Evolutionary conservation across 371 early-diverging fungal species (phyloP), one percentile per base, ranked within the genome.

Genomic region (Fennellomyces sp.): DNA sequence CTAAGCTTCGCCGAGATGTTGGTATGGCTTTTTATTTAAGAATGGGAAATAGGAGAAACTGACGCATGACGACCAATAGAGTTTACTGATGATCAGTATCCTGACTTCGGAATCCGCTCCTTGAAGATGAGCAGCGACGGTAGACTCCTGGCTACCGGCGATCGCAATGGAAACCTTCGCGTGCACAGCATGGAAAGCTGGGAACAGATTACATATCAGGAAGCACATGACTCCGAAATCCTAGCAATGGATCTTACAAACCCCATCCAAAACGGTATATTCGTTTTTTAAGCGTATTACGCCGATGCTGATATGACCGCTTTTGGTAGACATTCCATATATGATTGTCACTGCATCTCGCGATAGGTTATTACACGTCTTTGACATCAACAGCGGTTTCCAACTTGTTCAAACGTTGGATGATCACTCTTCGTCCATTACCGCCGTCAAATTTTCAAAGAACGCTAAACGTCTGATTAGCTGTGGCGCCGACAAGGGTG

Each of bases 351-450:
- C 93, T 0, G 92, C 89, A 2, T 87, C 90, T 56, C 83, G 95
- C 48, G 95, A 94, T 61, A 78, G 95, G 48, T 69, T 93, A 6
- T 65, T 94, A 1, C 95, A 94, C 57, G 74, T 94, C 2, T 94
- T 92, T 65, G 89, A 91, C 62, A 76, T 88, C 11, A 63, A 67
- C 11, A 58, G 60, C 21, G 72, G 80, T 15, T 89, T 84, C 45
- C 78, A 84, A 12, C 71, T 92, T 5, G 68, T 90, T 2, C 92
- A 93, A 60, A 93, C 92, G 23, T 70, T 94, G 19, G 93, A 91
- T 54, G 95, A 93, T 54, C 95, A 94, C 63, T 91, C 95, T 11
- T 89, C 93, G 0, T 91, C 94, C 3, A 88, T 94, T 10, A 91
- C 93, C 5, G 80, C 87, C 21, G 87, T 93, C 41, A 73, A 78